phyloP scores from a whole-genome alignment of 2,329 filamentous ascomycete species.

The Fusarium sp. region DNA sequence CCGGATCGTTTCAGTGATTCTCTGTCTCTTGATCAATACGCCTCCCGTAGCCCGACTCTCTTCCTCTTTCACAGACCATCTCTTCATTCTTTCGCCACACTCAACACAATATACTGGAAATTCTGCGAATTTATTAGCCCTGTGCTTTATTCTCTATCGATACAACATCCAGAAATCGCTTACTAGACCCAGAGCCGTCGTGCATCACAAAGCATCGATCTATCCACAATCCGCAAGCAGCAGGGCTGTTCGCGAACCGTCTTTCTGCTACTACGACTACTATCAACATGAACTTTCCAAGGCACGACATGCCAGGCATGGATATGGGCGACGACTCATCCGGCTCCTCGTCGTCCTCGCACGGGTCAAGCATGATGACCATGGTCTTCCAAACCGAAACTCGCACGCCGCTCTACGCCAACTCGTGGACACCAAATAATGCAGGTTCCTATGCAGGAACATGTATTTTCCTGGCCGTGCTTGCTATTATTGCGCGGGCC shows the following conservation, averaged over 20 bases:
- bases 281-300: conserved; percentile 34
- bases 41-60: neutral
- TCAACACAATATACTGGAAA: neutral
- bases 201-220: neutral
- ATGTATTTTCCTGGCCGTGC: conserved; percentile 87
- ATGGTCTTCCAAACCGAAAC: conserved; percentile 69
- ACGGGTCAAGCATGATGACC: conserved; percentile 50
- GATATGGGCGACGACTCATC: conserved; percentile 28
- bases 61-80: neutral
- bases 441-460: conserved; percentile 83
- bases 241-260: neutral
- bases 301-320: conserved; percentile 41
- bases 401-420: conserved; percentile 64
- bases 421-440: conserved; percentile 76
- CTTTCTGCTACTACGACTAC: neutral
- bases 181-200: neutral
- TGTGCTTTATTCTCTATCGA: neutral
- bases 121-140: neutral
- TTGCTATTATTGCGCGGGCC: conserved; percentile 74
- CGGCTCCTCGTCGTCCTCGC: conserved; percentile 24
- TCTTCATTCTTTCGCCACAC: neutral
- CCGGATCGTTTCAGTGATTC: neutral
- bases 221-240: neutral
- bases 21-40: neutral
- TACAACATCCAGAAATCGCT: neutral